phyloP scores from a whole-genome alignment of 345 rosid species.

The Pugionium dolabratum region DNA sequence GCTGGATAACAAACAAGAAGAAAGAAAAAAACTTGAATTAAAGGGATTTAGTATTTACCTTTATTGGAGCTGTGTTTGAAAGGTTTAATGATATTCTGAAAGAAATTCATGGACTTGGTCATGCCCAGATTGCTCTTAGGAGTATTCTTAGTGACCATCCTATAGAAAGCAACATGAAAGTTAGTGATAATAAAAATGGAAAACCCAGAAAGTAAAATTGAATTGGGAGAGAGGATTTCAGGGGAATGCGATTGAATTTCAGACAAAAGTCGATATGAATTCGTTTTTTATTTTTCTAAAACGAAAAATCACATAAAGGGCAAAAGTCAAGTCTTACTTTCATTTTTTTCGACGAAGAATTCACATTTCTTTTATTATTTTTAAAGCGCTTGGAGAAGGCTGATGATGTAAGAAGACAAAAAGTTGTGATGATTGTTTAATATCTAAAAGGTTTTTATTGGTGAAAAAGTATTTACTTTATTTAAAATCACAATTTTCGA shows the following conservation, averaged over 20 bases:
- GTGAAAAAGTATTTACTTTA: too few relatives aligned
- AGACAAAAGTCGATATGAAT: background rate
- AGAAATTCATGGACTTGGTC: conserved; percentile 57
- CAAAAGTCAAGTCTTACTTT: conserved; percentile 21
- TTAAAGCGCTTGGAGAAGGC: too few relatives aligned
- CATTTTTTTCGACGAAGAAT: too few relatives aligned
- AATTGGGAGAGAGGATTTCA: background rate
- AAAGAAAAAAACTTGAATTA: background rate
- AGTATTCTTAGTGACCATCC: conserved; percentile 33
- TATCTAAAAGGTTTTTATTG: too few relatives aligned
- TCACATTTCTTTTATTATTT: too few relatives aligned
- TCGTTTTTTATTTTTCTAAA: background rate
- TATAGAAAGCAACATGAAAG: conserved; percentile 14
- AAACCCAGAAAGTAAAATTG: background rate
- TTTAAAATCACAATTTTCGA: too few relatives aligned
- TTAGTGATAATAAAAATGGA: too few relatives aligned
- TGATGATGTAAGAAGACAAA: too few relatives aligned
- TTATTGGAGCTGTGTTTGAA: conserved; percentile 52
- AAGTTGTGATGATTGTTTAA: too few relatives aligned
- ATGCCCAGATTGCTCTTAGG: conserved; percentile 28
- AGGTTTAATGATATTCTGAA: conserved; percentile 50
- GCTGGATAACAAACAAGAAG: background rate
- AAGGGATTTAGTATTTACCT: conserved; percentile 41
- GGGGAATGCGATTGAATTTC: background rate
- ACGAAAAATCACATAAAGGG: background rate